These are phyloP conservation scores for Cyathus striatus DNA, from an alignment of 768 basidiomycete genomes.

Conservation along the genomic window DNA sequence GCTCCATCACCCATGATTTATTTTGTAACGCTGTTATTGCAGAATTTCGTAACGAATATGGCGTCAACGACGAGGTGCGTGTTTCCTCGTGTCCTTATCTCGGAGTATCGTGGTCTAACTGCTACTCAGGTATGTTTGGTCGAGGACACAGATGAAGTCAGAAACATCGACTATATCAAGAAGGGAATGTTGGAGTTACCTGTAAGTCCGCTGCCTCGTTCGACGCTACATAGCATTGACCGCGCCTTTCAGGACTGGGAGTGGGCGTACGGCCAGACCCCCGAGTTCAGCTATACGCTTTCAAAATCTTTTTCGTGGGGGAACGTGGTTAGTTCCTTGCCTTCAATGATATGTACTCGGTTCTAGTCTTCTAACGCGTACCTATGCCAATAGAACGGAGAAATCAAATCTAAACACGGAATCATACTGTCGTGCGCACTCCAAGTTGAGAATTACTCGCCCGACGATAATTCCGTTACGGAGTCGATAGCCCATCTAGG, in stretches of 20 bases:
- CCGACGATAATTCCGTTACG: slow-evolving; percentile 6
- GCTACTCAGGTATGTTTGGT: slow-evolving; percentile 33
- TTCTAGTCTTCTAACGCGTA: neutral
- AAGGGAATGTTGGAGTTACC: slow-evolving; percentile 70
- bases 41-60: slow-evolving; percentile 64
- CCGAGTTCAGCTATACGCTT: slow-evolving; percentile 76
- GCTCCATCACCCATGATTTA: slow-evolving; percentile 52
- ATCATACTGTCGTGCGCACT: slow-evolving; percentile 48
- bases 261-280: slow-evolving; percentile 91
- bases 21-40: slow-evolving; percentile 67
- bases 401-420: slow-evolving; percentile 62
- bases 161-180: slow-evolving; percentile 53
- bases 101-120: slow-evolving; percentile 5
- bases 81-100: neutral
- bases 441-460: slow-evolving; percentile 13
- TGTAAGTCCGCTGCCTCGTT: slow-evolving; percentile 30
- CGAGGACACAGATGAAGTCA: slow-evolving; percentile 39
- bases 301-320: slow-evolving; percentile 46
- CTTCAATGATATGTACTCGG: neutral
- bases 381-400: slow-evolving; percentile 27
- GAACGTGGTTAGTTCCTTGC: slow-evolving; percentile 30
- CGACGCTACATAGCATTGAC: neutral
- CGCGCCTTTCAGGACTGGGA: slow-evolving; percentile 67
- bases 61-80: slow-evolving; percentile 23
- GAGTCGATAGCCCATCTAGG: slow-evolving; percentile 7